phyloP scores from a whole-genome alignment of 2,329 filamentous ascomycete species.

The Elsinoe arachidis region DNA sequence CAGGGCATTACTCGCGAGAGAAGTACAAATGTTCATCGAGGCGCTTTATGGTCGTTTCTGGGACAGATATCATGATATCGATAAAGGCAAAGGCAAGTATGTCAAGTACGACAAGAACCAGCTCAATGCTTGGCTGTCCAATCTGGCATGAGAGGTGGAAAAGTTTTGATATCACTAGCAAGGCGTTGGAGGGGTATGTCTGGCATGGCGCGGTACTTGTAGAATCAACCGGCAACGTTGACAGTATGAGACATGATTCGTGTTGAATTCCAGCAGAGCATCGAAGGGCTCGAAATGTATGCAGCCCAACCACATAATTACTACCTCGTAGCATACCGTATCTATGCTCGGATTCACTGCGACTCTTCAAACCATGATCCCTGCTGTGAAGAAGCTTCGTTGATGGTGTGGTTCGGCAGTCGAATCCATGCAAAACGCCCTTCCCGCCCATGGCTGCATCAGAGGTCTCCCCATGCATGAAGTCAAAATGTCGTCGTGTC shows the following conservation, averaged over 20 bases:
- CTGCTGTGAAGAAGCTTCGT: neutral
- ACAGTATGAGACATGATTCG: neutral
- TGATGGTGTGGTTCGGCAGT: neutral
- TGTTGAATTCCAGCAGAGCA: too few species aligned
- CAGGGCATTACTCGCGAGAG: constrained; percentile 65
- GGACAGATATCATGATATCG: constrained; percentile 94
- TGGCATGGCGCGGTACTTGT: neutral
- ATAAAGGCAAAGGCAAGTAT: constrained; percentile 97
- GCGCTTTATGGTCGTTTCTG: constrained; percentile 92
- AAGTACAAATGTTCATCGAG: constrained; percentile 86
- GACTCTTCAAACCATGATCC: neutral
- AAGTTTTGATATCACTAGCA: constrained; percentile 7
- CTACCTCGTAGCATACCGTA: neutral
- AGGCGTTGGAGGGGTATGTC: constrained; percentile 5
- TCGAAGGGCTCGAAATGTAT: too few species aligned
- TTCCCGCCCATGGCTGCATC: neutral
- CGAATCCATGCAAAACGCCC: neutral
- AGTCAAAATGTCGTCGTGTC: constrained; percentile 4
- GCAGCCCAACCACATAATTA: neutral
- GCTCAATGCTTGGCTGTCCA: constrained; percentile 53
- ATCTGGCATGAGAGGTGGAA: constrained; percentile 12
- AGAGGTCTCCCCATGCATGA: neutral
- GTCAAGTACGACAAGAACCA: constrained; percentile 90
- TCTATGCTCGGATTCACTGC: neutral
- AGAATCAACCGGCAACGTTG: neutral